A percentile compares a stretch with the other conserved stretches of the same genome.
Evolutionary conservation across 2,329 filamentous ascomycete species (phyloP).

Genomic region (Fusarium anguioides): DNA sequence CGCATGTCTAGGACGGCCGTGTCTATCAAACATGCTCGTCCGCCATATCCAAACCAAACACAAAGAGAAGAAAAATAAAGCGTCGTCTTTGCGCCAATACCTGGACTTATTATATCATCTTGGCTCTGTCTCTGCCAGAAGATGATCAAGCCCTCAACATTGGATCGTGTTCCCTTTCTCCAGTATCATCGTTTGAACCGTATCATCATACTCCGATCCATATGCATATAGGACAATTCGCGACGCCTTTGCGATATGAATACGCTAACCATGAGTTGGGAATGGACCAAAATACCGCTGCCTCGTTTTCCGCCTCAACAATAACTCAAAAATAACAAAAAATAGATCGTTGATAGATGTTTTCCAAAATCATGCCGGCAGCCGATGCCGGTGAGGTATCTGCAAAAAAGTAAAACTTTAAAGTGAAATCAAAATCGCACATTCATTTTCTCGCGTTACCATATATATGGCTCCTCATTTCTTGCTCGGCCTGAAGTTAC

Average conservation of each 20-base stretch:
- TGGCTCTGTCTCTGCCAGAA: conserved; percentile 9
- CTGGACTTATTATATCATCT: conserved; percentile 14
- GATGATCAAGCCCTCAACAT: conserved; percentile 19
- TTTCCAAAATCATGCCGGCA: conserved; percentile 37
- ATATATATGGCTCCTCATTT: conserved; percentile 32
- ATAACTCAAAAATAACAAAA: conserved; percentile 21
- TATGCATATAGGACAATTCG: conserved; percentile 45
- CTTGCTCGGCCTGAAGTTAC: conserved; percentile 33
- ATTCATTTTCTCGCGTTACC: conserved; percentile 36
- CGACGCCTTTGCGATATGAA: conserved; percentile 42
- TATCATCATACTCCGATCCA: conserved; percentile 47
- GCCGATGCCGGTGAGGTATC: conserved; percentile 43
- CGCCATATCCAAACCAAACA: conserved; percentile 27
- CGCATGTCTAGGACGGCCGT: conserved; percentile 40
- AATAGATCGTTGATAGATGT: conserved; percentile 18
- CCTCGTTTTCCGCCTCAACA: conserved; percentile 28
- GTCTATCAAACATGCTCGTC: conserved; percentile 43
- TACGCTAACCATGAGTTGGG: conserved; percentile 39
- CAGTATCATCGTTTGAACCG: conserved; percentile 38
- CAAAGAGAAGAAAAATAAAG: conserved; percentile 30
- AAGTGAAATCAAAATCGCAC: conserved; percentile 32
- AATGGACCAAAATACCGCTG: conserved; percentile 30
- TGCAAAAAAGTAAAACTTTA: conserved; percentile 38
- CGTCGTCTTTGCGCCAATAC: conserved; percentile 42
- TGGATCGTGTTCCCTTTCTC: conserved; percentile 41